Evolutionary conservation across 208 protist species (phyloP).

Genomic region (Acanthamoeba royreba): DNA sequence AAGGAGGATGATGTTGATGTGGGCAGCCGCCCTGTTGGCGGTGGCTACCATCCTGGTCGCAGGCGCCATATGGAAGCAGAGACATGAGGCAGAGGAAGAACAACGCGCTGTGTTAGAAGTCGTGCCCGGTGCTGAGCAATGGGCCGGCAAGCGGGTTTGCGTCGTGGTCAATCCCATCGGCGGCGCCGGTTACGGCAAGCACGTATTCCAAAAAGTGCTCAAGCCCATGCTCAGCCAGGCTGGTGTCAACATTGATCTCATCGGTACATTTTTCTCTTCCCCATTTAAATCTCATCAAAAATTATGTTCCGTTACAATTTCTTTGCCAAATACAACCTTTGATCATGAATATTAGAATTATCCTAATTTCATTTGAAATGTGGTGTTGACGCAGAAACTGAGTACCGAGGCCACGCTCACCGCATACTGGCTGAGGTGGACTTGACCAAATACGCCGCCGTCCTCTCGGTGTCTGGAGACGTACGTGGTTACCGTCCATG

Average conservation of each 20-base stretch:
- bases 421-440: not conserved
- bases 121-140: not conserved
- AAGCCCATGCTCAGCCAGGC: not conserved
- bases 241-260: not conserved
- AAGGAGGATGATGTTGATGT: not conserved
- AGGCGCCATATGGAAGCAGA: not conserved
- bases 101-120: not conserved
- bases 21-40: not conserved
- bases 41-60: not conserved
- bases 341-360: not conserved
- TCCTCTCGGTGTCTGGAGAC: not conserved
- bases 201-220: not conserved
- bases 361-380: not conserved
- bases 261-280: not conserved
- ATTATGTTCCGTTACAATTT: not conserved
- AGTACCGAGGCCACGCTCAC: constrained; percentile 8
- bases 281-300: not conserved
- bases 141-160: not conserved
- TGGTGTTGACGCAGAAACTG: not conserved
- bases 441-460: not conserved
- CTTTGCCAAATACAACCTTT: not conserved
- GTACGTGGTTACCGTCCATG: not conserved
- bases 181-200: not conserved
- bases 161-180: not conserved
- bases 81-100: not conserved